Evolutionary conservation across 495 filamentous ascomycete species (phyloP).

Genomic region (Bombardia bombarda): DNA sequence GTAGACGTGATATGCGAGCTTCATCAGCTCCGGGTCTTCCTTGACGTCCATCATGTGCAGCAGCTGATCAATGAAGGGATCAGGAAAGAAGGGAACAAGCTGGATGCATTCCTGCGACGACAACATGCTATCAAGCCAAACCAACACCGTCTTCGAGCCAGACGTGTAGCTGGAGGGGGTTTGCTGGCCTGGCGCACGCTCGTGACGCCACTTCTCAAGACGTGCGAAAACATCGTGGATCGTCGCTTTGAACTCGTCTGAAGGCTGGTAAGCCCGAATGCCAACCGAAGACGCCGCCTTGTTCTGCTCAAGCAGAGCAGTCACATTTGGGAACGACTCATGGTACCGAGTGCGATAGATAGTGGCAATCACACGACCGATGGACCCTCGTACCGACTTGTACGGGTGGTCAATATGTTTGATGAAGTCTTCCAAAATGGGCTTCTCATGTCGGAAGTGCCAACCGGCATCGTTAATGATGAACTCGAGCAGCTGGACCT

Average conservation of each 20-base stretch:
- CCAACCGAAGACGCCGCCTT: conserved; percentile 75
- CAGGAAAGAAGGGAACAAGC: conserved; percentile 83
- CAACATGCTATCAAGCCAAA: conserved; percentile 90
- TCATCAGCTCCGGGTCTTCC: conserved; percentile 93
- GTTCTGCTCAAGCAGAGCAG: conserved; percentile 67
- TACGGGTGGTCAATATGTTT: conserved; percentile 93
- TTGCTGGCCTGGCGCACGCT: conserved; percentile 81
- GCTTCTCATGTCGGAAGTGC: conserved; percentile 89
- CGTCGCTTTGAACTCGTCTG: conserved; percentile 62
- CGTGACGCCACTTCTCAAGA: conserved; percentile 80
- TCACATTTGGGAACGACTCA: conserved; percentile 78
- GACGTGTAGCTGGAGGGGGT: conserved; percentile 91
- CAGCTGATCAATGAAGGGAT: conserved; percentile 80
- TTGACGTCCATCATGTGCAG: conserved; percentile 99
- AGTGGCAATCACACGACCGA: conserved; percentile 79
- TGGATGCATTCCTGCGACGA: conserved; percentile 89
- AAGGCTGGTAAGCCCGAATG: conserved; percentile 71
- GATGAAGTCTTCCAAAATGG: conserved; percentile 84
- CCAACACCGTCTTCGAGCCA: conserved; percentile 88
- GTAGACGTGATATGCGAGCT: conserved; percentile 93
- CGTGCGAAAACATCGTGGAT: conserved; percentile 69
- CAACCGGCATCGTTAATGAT: conserved; percentile 82
- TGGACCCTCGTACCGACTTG: conserved; percentile 90
- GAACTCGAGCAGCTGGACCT: conserved; percentile 86
- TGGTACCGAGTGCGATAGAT: conserved; percentile 88